A percentile compares a stretch with the other conserved stretches of the same genome.
phyloP scores from a whole-genome alignment of 139 green algal genomes.

The Mesotaenium endlicherianum region DNA sequence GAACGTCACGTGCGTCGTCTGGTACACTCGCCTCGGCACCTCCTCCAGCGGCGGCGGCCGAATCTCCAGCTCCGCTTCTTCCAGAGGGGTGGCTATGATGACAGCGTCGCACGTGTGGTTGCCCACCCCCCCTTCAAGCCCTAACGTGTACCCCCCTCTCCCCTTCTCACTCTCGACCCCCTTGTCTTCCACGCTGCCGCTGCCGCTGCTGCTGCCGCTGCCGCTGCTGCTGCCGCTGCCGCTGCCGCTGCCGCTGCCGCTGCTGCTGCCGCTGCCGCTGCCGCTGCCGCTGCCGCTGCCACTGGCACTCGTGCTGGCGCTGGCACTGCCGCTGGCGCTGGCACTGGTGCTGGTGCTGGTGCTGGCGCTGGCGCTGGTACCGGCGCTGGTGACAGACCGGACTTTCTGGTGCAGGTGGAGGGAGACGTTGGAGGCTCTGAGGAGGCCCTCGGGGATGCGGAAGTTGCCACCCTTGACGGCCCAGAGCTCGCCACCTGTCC shows the following conservation, averaged over 20 bases:
- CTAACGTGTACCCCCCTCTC: too few species aligned
- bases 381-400: background rate
- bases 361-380: background rate
- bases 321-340: too few species aligned
- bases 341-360: too few species aligned
- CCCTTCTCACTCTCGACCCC: too few species aligned
- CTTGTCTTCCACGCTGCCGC: too few species aligned
- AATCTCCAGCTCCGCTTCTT: constrained; percentile 30
- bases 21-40: constrained; percentile 8
- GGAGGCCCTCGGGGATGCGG: constrained; percentile 9
- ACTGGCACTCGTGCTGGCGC: background rate
- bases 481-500: constrained; percentile 29
- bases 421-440: constrained; percentile 26
- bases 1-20: constrained; percentile 42
- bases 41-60: background rate
- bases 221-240: background rate
- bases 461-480: constrained; percentile 34
- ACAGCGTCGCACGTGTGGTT: constrained; percentile 24
- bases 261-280: background rate
- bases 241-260: background rate
- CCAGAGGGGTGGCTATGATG: constrained; percentile 29
- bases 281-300: background rate
- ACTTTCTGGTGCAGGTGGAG: constrained; percentile 14
- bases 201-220: background rate
- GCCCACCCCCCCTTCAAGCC: too few species aligned